These are phyloP conservation scores for Tubosaeta sp. DNA, from an alignment of 768 basidiomycete species.

Conservation along the genomic window DNA sequence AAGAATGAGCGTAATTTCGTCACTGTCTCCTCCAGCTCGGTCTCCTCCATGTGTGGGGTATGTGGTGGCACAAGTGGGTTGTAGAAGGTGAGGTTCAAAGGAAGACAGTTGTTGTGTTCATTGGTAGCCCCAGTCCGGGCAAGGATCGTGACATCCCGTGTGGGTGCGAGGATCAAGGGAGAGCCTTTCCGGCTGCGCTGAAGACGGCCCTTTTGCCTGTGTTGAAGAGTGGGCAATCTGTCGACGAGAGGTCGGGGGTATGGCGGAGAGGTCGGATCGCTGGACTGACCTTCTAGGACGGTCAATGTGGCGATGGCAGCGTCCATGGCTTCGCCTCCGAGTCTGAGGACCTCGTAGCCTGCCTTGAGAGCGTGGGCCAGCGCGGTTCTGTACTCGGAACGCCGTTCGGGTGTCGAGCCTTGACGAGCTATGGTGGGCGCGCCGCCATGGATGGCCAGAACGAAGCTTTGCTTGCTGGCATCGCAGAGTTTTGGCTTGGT, in stretches of 20 bases:
- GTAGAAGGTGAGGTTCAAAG: too few species aligned
- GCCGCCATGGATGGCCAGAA: conserved; percentile 76
- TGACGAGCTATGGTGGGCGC: conserved; percentile 65
- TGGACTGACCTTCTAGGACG: conserved; percentile 47
- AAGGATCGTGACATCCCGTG: background rate
- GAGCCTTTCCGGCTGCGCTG: conserved; percentile 72
- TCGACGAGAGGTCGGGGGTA: background rate
- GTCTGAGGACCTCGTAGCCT: conserved; percentile 57
- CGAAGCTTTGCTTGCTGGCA: conserved; percentile 19
- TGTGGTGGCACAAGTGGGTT: too few species aligned
- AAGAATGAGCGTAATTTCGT: too few species aligned
- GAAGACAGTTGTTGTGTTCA: too few species aligned
- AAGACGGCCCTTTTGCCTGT: conserved; percentile 80
- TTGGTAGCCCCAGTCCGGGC: too few species aligned
- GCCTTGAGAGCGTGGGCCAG: conserved; percentile 53
- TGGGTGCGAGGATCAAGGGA: background rate
- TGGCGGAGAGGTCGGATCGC: background rate
- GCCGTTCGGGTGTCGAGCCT: conserved; percentile 56
- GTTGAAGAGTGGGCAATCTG: conserved; percentile 78
- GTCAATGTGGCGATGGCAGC: conserved; percentile 40
- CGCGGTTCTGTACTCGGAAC: conserved; percentile 51
- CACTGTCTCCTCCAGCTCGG: too few species aligned
- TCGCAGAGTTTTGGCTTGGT: too few species aligned
- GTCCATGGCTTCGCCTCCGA: conserved; percentile 80
- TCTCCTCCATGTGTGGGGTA: too few species aligned